A percentile compares a stretch with the other conserved stretches of the same genome.
These are phyloP conservation scores for Paecilomyces fulvus DNA, from an alignment of 2,329 filamentous ascomycete genomes.

Conservation along the genomic window DNA sequence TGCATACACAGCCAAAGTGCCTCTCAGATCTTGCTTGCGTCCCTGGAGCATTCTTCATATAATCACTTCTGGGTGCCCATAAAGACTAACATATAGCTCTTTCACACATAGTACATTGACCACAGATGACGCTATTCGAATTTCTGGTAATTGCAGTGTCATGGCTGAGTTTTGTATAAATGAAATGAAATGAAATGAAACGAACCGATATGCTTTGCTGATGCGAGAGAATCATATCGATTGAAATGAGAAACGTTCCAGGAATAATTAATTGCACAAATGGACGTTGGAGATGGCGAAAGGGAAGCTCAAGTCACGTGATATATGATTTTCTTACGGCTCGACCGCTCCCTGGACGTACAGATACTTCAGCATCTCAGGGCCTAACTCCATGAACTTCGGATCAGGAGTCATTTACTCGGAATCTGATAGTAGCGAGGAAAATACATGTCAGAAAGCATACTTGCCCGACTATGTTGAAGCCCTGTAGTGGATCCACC, in stretches of 20 bases:
- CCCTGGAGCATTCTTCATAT: neutral
- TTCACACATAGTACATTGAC: no score
- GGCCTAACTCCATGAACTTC: neutral
- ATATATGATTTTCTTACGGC: neutral
- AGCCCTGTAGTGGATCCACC: neutral
- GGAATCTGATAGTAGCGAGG: neutral
- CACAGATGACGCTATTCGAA: no score
- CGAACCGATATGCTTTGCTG: no score
- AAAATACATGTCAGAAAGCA: neutral
- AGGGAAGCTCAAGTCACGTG: neutral
- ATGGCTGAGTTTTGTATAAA: no score
- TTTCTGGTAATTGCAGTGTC: no score
- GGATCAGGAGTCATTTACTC: neutral
- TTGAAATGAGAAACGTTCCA: no score
- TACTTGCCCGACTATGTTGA: neutral
- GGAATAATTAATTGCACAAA: no score
- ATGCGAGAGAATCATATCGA: no score
- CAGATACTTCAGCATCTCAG: neutral
- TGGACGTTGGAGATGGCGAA: no score
- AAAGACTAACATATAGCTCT: neutral
- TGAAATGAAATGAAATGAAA: no score
- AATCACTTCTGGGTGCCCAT: neutral
- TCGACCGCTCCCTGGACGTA: no score
- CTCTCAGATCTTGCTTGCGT: neutral
- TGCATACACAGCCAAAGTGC: neutral